Evolutionary conservation across 176 grass and related monocot species (phyloP).

Genomic region (Zea luxurians): DNA sequence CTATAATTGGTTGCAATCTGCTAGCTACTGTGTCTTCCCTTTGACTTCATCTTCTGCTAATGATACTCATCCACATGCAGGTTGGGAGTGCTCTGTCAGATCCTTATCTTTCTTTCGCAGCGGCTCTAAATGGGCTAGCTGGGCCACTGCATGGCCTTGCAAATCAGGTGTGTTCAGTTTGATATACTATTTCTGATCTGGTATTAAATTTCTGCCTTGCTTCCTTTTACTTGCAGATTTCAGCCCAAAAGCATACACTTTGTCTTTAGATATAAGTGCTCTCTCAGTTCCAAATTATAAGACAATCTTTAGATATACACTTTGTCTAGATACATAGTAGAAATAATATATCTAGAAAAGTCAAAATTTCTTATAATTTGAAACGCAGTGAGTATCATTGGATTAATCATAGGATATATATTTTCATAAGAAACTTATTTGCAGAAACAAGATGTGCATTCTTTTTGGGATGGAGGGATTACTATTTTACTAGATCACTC

Average conservation of each 20-base stretch:
- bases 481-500: slow-evolving; percentile 20
- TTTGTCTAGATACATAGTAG: too few relatives aligned
- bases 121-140: slow-evolving; percentile 90
- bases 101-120: slow-evolving; percentile 92
- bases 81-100: slow-evolving; percentile 96
- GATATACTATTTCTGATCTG: neutral
- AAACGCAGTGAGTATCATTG: neutral
- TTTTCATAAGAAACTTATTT: neutral
- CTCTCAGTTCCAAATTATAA: too few relatives aligned
- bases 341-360: too few relatives aligned
- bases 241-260: neutral
- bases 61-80: slow-evolving; percentile 45
- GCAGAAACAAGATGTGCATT: neutral
- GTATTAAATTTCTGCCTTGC: neutral
- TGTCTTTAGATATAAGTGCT: neutral
- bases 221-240: slow-evolving; percentile 2
- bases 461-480: neutral
- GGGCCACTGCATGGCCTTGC: slow-evolving; percentile 92
- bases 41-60: neutral
- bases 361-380: neutral
- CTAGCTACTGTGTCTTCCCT: neutral
- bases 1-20: neutral
- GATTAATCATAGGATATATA: neutral
- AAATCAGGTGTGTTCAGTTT: slow-evolving; percentile 72
- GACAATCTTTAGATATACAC: too few relatives aligned